Base-by-base conservation (phyloP, 2,329 filamentous ascomycete genomes). In the Geoglossum cookeanum region DNA sequence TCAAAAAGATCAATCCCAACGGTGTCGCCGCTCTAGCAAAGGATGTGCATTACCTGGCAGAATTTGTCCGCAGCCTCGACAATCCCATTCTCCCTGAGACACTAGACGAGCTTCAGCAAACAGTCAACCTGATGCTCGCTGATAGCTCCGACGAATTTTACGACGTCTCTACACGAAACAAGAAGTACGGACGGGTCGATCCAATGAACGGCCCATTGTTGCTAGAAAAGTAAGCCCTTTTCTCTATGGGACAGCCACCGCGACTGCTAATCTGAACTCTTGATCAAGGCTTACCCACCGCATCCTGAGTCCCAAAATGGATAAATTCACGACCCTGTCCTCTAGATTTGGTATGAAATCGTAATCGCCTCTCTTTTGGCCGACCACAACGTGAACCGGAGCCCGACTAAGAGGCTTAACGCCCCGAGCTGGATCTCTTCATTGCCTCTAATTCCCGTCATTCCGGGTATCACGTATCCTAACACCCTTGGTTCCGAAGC, bases 131-230 rank as follows among this genome's bases (percentile, higher is more conserved):
- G 30, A 85, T 98, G 78, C 82, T 87, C 65, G 72, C 78, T 1
- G 88, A 94, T 45, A 94, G 94, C 64, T 81, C 87, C n/a, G 90
- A 97, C 62, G 91, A 97, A 68, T 98, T 95, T 69, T 98, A 92
- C 68, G 92, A 98, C 66, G 84, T 92, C 55, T 85, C 84, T 4
- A 86, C 84, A 13, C 76, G 89, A 56, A 95, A 96, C 71, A 90
- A 86, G 72, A 94, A 95, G 68, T 98, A 95, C 67, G 86, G 89
- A 15, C 83, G 88, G 57, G 94, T 98, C 37, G 88, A 97, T 70
- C 85, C 87, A 56, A 76, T 94, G 68, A 94, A 94, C 67, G 92
- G 91, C 0, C 88, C 90, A 0, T 75, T 87, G 45, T 68, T 98
- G 60, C 70, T 98, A n/a, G 91, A 97, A 72, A 98, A 98, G 85